Evolutionary conservation across 768 basidiomycete species (phyloP).

Genomic region (Russula dissimulans): DNA sequence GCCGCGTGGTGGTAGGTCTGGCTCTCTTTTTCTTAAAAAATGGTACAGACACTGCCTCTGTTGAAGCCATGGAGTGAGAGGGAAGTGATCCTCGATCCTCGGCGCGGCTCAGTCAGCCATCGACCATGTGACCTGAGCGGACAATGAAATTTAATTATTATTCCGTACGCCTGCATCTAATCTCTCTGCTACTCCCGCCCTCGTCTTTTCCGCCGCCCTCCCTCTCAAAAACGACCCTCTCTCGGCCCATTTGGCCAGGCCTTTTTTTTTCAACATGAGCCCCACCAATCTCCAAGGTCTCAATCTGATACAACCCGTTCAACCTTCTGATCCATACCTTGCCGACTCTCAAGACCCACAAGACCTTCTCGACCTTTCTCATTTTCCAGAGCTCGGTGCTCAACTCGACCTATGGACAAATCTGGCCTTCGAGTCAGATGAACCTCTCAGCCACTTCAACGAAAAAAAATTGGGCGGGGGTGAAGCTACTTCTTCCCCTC

Average conservation of each 20-base stretch:
- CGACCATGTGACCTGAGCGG: background rate
- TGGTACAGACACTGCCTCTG: constrained; percentile 45
- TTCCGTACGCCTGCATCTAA: background rate
- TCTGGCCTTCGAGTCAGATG: constrained; percentile 70
- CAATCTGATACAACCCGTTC: constrained; percentile 61
- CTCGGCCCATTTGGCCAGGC: background rate
- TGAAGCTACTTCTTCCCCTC: background rate
- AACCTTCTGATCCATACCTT: constrained; percentile 30
- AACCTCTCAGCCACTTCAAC: constrained; percentile 37
- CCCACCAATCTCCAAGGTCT: constrained; percentile 66
- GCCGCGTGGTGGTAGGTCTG: constrained; percentile 66
- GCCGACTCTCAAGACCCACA: constrained; percentile 36
- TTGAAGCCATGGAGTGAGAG: constrained; percentile 25
- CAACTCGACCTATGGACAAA: constrained; percentile 83
- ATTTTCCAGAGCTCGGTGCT: constrained; percentile 65
- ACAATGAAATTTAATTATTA: background rate
- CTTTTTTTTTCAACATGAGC: constrained; percentile 35
- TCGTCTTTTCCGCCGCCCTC: too few species aligned
- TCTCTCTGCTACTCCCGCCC: background rate
- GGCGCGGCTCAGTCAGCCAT: too few species aligned
- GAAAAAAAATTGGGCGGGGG: constrained; percentile 26
- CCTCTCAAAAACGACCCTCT: background rate
- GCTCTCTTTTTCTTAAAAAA: constrained; percentile 87
- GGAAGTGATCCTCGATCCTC: too few species aligned
- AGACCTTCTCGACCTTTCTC: constrained; percentile 52